Conservation (phyloP, 2,329 filamentous ascomycete genomes). For the Phialophora macrospora region DNA sequence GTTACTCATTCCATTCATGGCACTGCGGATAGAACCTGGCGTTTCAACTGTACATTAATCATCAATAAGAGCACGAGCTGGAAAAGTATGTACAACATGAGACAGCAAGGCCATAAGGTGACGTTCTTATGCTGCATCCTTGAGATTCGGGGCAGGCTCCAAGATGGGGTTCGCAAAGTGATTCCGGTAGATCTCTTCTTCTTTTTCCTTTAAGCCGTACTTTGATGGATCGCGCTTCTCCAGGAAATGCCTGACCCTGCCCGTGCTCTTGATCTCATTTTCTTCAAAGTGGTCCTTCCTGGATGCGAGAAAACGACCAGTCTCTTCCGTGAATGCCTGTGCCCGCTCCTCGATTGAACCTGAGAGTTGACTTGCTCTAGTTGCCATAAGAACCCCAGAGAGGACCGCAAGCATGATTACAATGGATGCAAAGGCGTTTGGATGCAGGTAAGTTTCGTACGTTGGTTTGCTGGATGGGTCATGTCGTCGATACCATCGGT, state of each 20-base stretch:
- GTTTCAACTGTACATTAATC: conserved; percentile 31
- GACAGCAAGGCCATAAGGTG: not conserved
- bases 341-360: conserved; percentile 68
- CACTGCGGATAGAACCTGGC: conserved; percentile 21
- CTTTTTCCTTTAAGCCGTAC: conserved; percentile 51
- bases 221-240: conserved; percentile 68
- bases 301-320: conserved; percentile 56
- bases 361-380: conserved; percentile 68
- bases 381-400: conserved; percentile 73
- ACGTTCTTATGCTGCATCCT: not conserved
- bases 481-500: conserved; percentile 71
- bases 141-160: conserved; percentile 21
- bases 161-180: conserved; percentile 32
- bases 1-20: conserved; percentile 9
- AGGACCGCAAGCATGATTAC: conserved; percentile 71
- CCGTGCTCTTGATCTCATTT: conserved; percentile 60
- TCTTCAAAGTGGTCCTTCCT: conserved; percentile 58
- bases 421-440: conserved; percentile 76
- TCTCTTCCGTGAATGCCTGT: conserved; percentile 68
- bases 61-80: conserved; percentile 9
- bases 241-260: conserved; percentile 77
- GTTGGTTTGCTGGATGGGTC: conserved; percentile 46
- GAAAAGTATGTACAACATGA: conserved; percentile 24
- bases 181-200: conserved; percentile 48
- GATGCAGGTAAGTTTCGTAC: conserved; percentile 70